A percentile compares a stretch with the other conserved stretches of the same genome.
These are phyloP conservation scores for Taxillus chinensis DNA, from an alignment of 164 flowering plant genomes.

Conservation along the genomic window DNA sequence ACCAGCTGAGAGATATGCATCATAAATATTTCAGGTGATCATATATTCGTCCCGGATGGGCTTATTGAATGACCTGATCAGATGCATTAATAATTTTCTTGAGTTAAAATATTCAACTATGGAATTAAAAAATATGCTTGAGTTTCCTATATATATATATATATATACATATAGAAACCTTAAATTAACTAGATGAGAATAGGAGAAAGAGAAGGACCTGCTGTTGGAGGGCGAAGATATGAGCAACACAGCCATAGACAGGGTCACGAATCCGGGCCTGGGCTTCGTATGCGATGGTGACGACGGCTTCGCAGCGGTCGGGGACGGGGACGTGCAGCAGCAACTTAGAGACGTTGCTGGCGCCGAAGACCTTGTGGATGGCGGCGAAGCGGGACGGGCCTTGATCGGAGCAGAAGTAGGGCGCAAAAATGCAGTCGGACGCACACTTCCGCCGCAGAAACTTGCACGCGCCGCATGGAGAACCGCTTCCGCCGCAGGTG, in stretches of 20 bases:
- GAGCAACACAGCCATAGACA: conserved; percentile 94
- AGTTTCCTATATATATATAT: background rate
- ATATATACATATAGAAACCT: background rate
- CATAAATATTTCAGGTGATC: too few species aligned
- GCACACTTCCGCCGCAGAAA: conserved; percentile 89
- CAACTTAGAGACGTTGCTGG: conserved; percentile 88
- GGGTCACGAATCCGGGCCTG: conserved; percentile 90
- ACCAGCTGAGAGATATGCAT: too few species aligned
- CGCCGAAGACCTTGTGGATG: conserved; percentile 95
- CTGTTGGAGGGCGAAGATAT: conserved; percentile 86
- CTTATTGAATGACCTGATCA: too few species aligned
- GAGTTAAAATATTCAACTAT: too few species aligned
- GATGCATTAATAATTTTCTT: too few species aligned
- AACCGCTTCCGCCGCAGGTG: conserved; percentile 40
- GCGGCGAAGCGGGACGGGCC: conserved; percentile 93
- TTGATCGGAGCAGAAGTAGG: conserved; percentile 89
- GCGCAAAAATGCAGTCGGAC: conserved; percentile 80
- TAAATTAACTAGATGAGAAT: background rate
- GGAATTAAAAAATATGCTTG: too few species aligned
- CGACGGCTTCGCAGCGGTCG: conserved; percentile 88
- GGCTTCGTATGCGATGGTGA: conserved; percentile 95
- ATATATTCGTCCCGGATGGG: too few species aligned
- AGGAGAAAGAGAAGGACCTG: conserved; percentile 43
- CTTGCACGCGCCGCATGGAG: conserved; percentile 99
- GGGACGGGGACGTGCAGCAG: conserved; percentile 62